These are phyloP conservation scores for Acorus calamus DNA, from an alignment of 106 monocot species.

Conservation along the genomic window DNA sequence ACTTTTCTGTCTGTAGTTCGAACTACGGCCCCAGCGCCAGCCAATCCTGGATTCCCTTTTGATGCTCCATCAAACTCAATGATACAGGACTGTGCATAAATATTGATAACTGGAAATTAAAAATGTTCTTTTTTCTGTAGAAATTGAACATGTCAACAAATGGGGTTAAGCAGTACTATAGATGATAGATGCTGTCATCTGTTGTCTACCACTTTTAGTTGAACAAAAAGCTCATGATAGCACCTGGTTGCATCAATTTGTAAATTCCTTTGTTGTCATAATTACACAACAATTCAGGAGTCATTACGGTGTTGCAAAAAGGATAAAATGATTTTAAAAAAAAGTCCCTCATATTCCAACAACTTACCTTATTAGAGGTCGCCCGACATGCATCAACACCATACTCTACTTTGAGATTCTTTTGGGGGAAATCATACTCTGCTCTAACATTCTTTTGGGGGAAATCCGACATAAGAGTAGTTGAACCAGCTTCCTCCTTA, in stretches of 20 bases:
- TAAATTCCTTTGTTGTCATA: too few relatives aligned
- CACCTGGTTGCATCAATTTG: too few relatives aligned
- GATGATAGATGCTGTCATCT: too few relatives aligned
- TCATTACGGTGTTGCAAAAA: too few relatives aligned
- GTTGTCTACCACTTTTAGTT: too few relatives aligned
- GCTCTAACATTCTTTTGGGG: constrained; percentile 12
- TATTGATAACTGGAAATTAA: not conserved
- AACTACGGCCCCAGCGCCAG: constrained; percentile 10
- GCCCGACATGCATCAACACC: constrained; percentile 3
- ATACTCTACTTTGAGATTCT: constrained; percentile 8
- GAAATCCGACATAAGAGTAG: not conserved
- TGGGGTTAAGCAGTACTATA: too few relatives aligned
- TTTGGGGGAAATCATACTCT: constrained; percentile 6
- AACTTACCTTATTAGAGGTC: constrained; percentile 15
- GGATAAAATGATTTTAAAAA: too few relatives aligned
- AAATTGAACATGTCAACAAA: too few relatives aligned
- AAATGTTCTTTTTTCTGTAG: too few relatives aligned
- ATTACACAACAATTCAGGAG: too few relatives aligned
- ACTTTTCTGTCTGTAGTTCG: constrained; percentile 5
- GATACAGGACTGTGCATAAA: constrained; percentile 1
- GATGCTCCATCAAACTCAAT: constrained; percentile 18
- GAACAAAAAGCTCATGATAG: too few relatives aligned
- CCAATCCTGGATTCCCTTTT: constrained; percentile 13
- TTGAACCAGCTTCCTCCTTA: too few relatives aligned
- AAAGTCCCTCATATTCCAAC: not conserved